These are phyloP conservation scores for Thermochaetoides thermophila DNA, from an alignment of 495 filamentous ascomycete species.

Conservation along the genomic window DNA sequence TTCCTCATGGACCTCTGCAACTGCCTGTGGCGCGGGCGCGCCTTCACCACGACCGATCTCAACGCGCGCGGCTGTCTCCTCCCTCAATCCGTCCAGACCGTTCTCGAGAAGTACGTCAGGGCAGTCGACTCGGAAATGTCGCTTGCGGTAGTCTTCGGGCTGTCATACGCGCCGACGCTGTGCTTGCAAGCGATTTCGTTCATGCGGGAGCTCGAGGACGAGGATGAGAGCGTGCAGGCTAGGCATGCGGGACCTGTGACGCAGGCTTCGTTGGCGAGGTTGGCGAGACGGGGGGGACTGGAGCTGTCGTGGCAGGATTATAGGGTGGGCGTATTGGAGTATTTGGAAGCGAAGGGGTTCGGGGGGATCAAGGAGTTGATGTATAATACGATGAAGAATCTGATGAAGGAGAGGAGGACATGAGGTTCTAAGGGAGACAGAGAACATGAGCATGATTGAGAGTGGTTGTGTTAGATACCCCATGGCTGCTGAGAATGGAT, in stretches of 20 bases:
- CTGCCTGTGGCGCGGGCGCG: conserved; percentile 65
- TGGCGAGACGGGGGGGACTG: conserved; percentile 56
- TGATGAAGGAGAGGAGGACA: conserved; percentile 31
- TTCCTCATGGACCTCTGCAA: conserved; percentile 87
- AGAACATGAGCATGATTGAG: not conserved
- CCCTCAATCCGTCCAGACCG: conserved; percentile 28
- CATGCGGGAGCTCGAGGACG: conserved; percentile 53
- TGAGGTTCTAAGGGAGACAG: not conserved
- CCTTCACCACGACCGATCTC: conserved; percentile 49
- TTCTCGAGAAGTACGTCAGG: conserved; percentile 32
- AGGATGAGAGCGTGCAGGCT: conserved; percentile 28
- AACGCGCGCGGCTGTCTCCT: conserved; percentile 65
- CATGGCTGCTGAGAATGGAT: too few species aligned
- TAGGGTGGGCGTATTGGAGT: conserved; percentile 53
- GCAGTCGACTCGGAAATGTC: conserved; percentile 27
- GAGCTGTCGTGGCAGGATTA: conserved; percentile 61
- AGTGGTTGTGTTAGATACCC: too few species aligned
- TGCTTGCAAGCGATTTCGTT: conserved; percentile 51
- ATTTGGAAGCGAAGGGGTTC: conserved; percentile 51
- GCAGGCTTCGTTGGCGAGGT: conserved; percentile 42
- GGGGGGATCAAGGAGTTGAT: conserved; percentile 57
- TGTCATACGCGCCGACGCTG: conserved; percentile 54
- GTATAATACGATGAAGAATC: conserved; percentile 70
- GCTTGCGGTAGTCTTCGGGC: conserved; percentile 46
- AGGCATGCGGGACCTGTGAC: conserved; percentile 67